Conservation (phyloP, 2,329 filamentous ascomycete genomes). For the Beauveria medogensis region DNA sequence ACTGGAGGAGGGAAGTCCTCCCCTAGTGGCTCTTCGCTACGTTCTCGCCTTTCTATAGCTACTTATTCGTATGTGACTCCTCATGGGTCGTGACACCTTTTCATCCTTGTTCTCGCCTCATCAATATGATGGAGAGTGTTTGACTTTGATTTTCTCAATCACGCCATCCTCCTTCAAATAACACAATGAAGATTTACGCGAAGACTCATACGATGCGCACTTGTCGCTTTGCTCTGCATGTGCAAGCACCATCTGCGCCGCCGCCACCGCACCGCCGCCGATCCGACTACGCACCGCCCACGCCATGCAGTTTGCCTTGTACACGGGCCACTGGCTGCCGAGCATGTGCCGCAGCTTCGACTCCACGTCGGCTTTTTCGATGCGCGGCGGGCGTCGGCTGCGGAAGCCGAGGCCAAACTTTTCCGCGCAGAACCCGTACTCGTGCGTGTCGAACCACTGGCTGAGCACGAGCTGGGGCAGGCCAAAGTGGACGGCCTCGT, state of each 20-base stretch:
- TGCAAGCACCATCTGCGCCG: neutral
- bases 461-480: constrained; percentile 1
- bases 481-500: constrained; percentile 3
- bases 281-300: constrained; percentile 1
- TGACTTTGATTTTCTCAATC: neutral
- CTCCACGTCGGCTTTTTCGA: neutral
- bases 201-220: neutral
- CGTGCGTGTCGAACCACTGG: constrained; percentile 8
- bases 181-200: neutral
- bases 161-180: neutral
- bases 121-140: neutral
- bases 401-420: constrained; percentile 1
- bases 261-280: neutral
- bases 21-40: too few relatives aligned
- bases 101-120: neutral
- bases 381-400: neutral
- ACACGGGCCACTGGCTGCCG: neutral
- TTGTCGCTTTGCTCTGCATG: neutral
- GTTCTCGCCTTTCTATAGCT: too few relatives aligned
- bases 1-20: too few relatives aligned
- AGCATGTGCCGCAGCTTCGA: neutral
- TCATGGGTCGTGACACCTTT: neutral
- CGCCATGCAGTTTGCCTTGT: constrained; percentile 1
- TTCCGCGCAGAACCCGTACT: constrained; percentile 1
- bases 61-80: too few relatives aligned